Base-by-base conservation (phyloP, 2,329 filamentous ascomycete genomes). In the Ceratocystis lukuohia region DNA sequence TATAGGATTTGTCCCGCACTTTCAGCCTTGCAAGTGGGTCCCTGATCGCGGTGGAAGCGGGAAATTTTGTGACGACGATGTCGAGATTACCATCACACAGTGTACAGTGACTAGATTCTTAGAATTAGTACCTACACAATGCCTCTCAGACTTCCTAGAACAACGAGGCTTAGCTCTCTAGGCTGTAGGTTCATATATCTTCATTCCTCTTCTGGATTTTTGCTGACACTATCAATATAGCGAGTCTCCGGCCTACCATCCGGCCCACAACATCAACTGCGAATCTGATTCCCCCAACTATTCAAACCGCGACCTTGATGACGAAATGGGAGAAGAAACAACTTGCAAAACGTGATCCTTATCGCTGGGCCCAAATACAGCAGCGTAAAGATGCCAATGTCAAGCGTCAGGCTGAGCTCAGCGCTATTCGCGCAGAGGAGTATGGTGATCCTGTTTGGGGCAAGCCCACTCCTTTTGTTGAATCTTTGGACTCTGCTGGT, bases 341-440 rank as follows among this genome's bases (percentile, higher is more conserved):
- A 68, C 80, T 83, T 69, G 83, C 82, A 68, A 85, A 88, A 74
- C 83, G 84, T 73, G 91, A 97, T 71, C 91, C 91, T 0, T 96
- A 95, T 74, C 81, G 87, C 68, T 84, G 88, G 76, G 88, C 88
- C 2, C 90, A 95, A 76, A 86, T 89, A 41, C 84, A 88, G 72
- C 89, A 91, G 74, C 87, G 90, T 69, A 96, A 93, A 76, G 85
- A 88, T 10, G 89, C 88, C 70, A 96, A 96, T 73, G 75, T 93
- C 59, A 83, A 88, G 72, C 85, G 90, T 64, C 90, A 88, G 72
- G 80, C 84, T 69, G 84, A 85, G 69, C 82, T 97, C 66, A 76
- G 84, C 68, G 78, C 84, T 69, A 79, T 86, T 73, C 85, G 89
- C 68, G 80, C 84, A 67, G 80, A 80, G 61, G 80, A 80, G 59